Conservation (phyloP, 2,329 filamentous ascomycete genomes). For the Cordyceps militaris region DNA sequence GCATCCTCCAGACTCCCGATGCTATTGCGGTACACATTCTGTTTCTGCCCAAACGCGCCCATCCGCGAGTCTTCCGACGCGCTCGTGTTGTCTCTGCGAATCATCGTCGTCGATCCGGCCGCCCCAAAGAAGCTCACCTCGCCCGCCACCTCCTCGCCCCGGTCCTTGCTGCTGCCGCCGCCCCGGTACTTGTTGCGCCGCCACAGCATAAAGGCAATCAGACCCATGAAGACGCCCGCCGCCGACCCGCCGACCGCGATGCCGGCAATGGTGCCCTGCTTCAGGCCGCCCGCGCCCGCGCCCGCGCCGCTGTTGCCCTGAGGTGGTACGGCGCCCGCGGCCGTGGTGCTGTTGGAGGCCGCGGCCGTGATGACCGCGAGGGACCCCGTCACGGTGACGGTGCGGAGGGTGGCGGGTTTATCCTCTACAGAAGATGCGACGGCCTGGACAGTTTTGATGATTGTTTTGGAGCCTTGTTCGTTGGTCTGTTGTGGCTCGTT, state of each 20-base stretch:
- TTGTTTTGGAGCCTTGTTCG: neutral
- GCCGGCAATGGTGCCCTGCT: neutral
- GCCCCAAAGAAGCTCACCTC: neutral
- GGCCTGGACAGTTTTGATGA: neutral
- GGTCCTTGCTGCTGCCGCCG: neutral
- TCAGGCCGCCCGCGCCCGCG: neutral
- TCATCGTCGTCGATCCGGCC: neutral
- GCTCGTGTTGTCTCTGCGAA: conserved; percentile 2
- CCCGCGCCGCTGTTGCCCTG: neutral
- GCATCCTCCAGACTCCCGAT: conserved; percentile 3
- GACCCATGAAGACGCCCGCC: neutral
- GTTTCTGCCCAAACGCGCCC: conserved; percentile 5
- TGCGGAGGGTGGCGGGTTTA: neutral
- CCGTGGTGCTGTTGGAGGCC: neutral
- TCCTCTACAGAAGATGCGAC: neutral
- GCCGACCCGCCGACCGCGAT: conserved; percentile 6
- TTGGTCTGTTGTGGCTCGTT: neutral
- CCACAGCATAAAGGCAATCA: neutral
- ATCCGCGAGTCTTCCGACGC: conserved; percentile 8
- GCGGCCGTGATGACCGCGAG: neutral
- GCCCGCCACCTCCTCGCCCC: neutral
- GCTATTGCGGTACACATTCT: neutral
- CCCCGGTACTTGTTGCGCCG: neutral
- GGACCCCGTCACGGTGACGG: neutral
- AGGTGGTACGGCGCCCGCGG: neutral